Evolutionary conservation across 176 grass and related monocot species (phyloP), one percentile per base, ranked within the genome.

Genomic region (Rhynchospora tenuis): DNA sequence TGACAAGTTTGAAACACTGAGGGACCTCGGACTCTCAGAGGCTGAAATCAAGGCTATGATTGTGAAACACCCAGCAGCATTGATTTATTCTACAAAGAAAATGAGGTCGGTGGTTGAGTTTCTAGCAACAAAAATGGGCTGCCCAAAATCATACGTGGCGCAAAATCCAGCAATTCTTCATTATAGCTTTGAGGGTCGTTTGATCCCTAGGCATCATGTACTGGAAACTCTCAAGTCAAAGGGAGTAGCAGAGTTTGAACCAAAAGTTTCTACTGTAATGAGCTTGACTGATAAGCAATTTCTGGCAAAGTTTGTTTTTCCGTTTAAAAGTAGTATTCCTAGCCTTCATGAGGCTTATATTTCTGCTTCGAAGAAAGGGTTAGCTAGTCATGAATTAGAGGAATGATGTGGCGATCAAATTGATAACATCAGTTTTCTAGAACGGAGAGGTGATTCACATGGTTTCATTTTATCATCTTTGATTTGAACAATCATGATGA

Each of bases 211-310:
- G 17, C 19, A 86, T 80, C 59, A 73, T 7, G 90, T 90, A 51
- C 23, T 92, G 19, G 87, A 87, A 60, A 82, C 88, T 29, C 90
- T 94, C 0, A 91, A 88, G 84, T 79, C 47, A 43, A 88, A 87
- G 27, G 86, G 84, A 26, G 80, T 92, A 55, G 15, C 74, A 17
- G 59, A 88, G 22, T 66, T 19, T 1, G 62, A 84, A n/a, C 54
- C 42, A n/a, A 84, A 89, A 83, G 87, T 64, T 79, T 92, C 83
- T n/a, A 54, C 59, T 1, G 79, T 84, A 3, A 48, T 74, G 24
- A 59, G 72, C 19, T 66, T 88, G 33, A 83, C 52, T 7, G 92
- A 94, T 68, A 51, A 88, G 65, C 73, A 88, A 9, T 92, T 94
- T 23, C 3, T 83, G 47, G 78, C 83, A 28, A 94, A 94, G 64